Base-by-base conservation (phyloP, 2,329 filamentous ascomycete species). In the Penicillium crustosum region DNA sequence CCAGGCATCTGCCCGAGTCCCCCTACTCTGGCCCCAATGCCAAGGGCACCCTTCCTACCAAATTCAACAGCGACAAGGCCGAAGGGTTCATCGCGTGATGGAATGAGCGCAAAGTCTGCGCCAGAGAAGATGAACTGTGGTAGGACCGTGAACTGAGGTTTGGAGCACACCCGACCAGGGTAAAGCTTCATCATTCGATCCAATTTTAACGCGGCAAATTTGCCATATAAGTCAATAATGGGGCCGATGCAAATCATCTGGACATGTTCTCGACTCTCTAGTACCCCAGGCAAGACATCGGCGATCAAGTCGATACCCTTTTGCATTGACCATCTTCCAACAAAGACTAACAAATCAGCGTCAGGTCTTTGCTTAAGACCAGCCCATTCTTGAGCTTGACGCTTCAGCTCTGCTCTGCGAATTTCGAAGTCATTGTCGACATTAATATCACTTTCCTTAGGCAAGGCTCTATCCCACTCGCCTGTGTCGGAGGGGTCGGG, bases 1-100 rank as follows among this genome's bases (percentile, higher is more conserved):
- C 86, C 86, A 21, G 86, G 86, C 86, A 89, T 88, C 67, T 87
- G 83, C n/a, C 86, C 85, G 23, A 89, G 78, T 54, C 86, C 86
- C 63, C 86, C 86, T 38, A 89, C 86, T 53, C 85, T 79, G 38
- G 86, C 84, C 45, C 86, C 86, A 55, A 89, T 84, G 64, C 86
- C 86, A 43, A 89, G 78, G 21, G 86, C 86, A 65, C 86, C 86
- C 70, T 89, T 88, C 25, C 86, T 79, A 56, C 86, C 86, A 62
- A 89, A 89, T 66, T 89, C 86, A 44, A 89, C 86, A 31, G 86
- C 86, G 6, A 89, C 86, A 31, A 89, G 75, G 49, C 86, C 86
- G 63, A 89, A 89, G 0, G 86, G 86, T 71, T 89, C 86, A 67
- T 89, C 86, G 65, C 86, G 81, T 21, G 85, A 87, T 12, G 86